These are phyloP conservation scores for Phanerochaete sordida DNA, from an alignment of 768 basidiomycete genomes.

Conservation along the genomic window DNA sequence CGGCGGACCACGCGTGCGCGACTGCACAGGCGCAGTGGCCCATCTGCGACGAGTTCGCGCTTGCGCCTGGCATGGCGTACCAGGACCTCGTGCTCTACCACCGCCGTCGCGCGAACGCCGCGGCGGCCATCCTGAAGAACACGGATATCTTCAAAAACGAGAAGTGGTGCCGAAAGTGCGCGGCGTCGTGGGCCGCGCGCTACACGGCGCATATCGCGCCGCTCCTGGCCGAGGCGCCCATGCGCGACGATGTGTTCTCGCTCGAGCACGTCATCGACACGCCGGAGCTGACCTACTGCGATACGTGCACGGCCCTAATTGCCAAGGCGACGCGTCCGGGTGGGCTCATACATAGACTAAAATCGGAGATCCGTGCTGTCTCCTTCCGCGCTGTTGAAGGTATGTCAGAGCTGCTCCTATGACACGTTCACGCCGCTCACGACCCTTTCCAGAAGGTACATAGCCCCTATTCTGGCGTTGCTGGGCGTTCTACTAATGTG, in stretches of 20 bases:
- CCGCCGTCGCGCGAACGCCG: constrained; percentile 46
- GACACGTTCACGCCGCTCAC: too few species aligned
- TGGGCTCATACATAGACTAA: not conserved
- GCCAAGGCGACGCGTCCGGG: not conserved
- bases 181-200: not conserved
- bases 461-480: too few species aligned
- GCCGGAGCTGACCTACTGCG: not conserved
- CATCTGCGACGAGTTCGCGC: constrained; percentile 57
- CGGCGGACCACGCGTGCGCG: constrained; percentile 55
- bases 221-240: not conserved
- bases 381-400: not conserved
- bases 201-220: not conserved
- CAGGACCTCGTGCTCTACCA: constrained; percentile 63
- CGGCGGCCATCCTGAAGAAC: constrained; percentile 40
- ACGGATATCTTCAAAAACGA: not conserved
- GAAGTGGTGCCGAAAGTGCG: not conserved
- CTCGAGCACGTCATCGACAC: not conserved
- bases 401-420: not conserved
- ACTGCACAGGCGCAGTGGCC: constrained; percentile 54
- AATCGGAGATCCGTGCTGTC: not conserved
- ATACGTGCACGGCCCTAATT: not conserved
- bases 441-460: too few species aligned
- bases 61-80: constrained; percentile 64
- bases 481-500: too few species aligned
- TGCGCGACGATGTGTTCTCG: not conserved